Evolutionary conservation across 345 rosid genomes (phyloP), one percentile per base, ranked within the genome.

Genomic region (Salix caprea): DNA sequence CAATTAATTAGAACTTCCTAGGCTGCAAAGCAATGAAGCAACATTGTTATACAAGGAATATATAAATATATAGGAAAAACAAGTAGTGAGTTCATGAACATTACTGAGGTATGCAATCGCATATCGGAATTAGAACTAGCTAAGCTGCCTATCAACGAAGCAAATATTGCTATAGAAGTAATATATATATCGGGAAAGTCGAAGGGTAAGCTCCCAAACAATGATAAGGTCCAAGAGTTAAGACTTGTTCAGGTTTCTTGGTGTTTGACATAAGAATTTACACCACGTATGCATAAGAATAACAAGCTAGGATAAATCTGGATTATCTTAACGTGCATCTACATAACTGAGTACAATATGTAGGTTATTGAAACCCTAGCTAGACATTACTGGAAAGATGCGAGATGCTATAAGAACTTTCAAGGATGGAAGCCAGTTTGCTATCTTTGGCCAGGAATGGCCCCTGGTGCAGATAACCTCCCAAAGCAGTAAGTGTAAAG

Each of bases 401-500:
- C 28, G 23, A n/a, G 26, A 56, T 56, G 62, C 2, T 56, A n/a
- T 2, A 56, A n/a, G 62, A 56, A 46, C 15, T 12, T 46, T 4
- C 18, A 39, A n/a, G 69, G 76, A 5, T 69, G 61, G 16, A 62
- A 16, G 37, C 32, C 82, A 61, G 42, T 24, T 62, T 71, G 66
- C 42, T 7, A 30, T 56, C 39, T 46, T 26, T 36, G 71, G 34
- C 30, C 39, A 14, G 56, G 42, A 50, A 70, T n/a, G 69, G 54
- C 44, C 42, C 66, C 50, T 54, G 36, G 37, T 46, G 69, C 34
- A 56, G 39, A 19, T n/a, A n/a, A 26, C 46, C 46, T 11, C 78
- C 77, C 52, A 64, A 64, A 39, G 4, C 72, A 34, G 52, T 69
- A 76, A 42, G 77, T 71, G 78, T 74, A 30, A 56, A 52, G 52